phyloP scores from a whole-genome alignment of 495 filamentous ascomycete species.

The Penicillium cosmopolitanum region DNA sequence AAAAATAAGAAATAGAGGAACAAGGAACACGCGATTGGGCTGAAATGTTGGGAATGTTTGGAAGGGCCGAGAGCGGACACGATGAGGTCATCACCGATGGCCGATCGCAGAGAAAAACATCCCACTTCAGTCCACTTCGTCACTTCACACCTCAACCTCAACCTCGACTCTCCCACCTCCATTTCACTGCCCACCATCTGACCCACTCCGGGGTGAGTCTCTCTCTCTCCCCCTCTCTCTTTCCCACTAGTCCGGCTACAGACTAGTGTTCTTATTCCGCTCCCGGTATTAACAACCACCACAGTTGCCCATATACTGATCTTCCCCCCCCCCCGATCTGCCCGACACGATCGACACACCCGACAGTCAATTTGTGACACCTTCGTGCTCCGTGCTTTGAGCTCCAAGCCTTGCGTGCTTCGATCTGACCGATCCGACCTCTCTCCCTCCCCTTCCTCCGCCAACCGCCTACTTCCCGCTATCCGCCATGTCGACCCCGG shows the following conservation, averaged over 20 bases:
- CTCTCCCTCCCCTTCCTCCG: not conserved
- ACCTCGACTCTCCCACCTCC: not conserved
- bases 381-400: not conserved
- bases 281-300: slow-evolving; percentile 12
- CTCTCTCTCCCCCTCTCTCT: not conserved
- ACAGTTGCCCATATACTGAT: slow-evolving; percentile 12
- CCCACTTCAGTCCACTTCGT: not conserved
- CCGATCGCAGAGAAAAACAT: not conserved
- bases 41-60: not conserved
- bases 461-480: not conserved
- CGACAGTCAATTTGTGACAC: not conserved
- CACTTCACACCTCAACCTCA: not conserved
- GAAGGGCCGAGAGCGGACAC: not conserved
- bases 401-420: not conserved
- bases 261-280: slow-evolving; percentile 25
- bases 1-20: not conserved
- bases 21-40: not conserved
- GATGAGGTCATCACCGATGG: not conserved
- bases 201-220: not conserved
- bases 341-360: slow-evolving; percentile 6
- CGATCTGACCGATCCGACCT: not conserved
- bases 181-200: not conserved
- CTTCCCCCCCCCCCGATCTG: slow-evolving; percentile 7
- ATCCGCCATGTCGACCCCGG: slow-evolving; percentile 36
- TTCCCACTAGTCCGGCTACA: slow-evolving; percentile 21